phyloP scores from a whole-genome alignment of 2,329 filamentous ascomycete species.

The Cyclaneusma minus region DNA sequence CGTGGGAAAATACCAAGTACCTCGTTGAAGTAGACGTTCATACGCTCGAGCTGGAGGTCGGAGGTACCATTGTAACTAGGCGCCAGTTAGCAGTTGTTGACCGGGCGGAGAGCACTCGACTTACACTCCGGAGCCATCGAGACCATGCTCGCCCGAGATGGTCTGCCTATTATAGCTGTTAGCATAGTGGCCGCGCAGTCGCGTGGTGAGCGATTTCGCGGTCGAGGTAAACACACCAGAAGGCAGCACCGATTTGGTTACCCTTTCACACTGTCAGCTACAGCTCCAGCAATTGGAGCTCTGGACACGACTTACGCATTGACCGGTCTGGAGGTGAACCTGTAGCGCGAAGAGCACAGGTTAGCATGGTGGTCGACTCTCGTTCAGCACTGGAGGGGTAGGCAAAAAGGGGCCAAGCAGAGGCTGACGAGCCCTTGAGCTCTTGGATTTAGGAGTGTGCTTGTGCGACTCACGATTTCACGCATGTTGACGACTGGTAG shows the following conservation, averaged over 20 bases:
- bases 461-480: constrained; percentile 48
- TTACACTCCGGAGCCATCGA: constrained; percentile 93
- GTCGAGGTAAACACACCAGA: constrained; percentile 52
- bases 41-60: constrained; percentile 97
- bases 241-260: constrained; percentile 99
- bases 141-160: constrained; percentile 84
- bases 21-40: constrained; percentile 99
- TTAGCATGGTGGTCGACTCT: constrained; percentile 35
- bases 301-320: constrained; percentile 97
- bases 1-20: constrained; percentile 23
- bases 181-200: constrained; percentile 20
- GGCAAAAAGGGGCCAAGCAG: constrained; percentile 22
- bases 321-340: constrained; percentile 99
- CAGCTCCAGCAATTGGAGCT: too few relatives aligned
- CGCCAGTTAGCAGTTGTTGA: constrained; percentile 1
- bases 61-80: constrained; percentile 89
- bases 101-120: constrained; percentile 21
- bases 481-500: constrained; percentile 41
- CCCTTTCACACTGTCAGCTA: constrained; percentile 42
- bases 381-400: constrained; percentile 21
- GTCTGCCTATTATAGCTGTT: constrained; percentile 46
- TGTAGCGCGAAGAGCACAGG: constrained; percentile 36
- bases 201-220: constrained; percentile 11
- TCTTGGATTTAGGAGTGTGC: too few relatives aligned
- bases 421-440: too few relatives aligned